A percentile compares a stretch with the other conserved stretches of the same genome.
Conservation (phyloP, 148 eudicot genomes). For the Cornus kousa region DNA sequence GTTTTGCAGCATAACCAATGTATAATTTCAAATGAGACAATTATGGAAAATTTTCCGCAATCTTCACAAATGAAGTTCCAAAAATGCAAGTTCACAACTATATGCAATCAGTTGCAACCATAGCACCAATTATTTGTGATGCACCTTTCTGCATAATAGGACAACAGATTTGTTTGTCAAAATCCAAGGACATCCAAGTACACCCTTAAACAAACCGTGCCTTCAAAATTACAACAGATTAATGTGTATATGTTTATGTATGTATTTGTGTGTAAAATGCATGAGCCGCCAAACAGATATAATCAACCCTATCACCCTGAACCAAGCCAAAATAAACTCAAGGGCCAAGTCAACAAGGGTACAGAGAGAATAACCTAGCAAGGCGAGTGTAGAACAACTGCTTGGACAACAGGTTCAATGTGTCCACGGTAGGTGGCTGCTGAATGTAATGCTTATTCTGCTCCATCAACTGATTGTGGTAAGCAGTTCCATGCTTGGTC, state of each 20-base stretch:
- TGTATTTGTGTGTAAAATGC: not conserved
- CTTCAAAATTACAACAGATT: not conserved
- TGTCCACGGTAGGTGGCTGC: constrained; percentile 47
- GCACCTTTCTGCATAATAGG: not conserved
- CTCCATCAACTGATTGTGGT: constrained; percentile 47
- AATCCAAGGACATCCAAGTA: not conserved
- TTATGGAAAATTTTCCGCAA: not conserved
- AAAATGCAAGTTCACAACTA: too few relatives aligned
- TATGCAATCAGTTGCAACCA: too few relatives aligned
- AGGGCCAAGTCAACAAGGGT: not conserved
- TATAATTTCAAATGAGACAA: not conserved
- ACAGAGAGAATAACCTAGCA: constrained; percentile 32
- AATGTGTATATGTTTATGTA: not conserved
- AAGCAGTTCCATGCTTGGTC: constrained; percentile 36
- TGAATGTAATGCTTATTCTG: constrained; percentile 51
- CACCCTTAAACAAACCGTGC: not conserved
- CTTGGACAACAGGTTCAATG: constrained; percentile 41
- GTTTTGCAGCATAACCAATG: too few relatives aligned
- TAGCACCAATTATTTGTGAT: not conserved
- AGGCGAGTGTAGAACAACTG: constrained; percentile 54
- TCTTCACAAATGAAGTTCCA: not conserved
- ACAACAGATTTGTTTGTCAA: not conserved
- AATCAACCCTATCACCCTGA: not conserved
- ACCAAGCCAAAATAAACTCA: not conserved
- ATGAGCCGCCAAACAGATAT: not conserved